Percentiles rank a stretch among this genome's conserved stretches.
Conservation (phyloP, 441 rosid species). For the Aleurites moluccanus region DNA sequence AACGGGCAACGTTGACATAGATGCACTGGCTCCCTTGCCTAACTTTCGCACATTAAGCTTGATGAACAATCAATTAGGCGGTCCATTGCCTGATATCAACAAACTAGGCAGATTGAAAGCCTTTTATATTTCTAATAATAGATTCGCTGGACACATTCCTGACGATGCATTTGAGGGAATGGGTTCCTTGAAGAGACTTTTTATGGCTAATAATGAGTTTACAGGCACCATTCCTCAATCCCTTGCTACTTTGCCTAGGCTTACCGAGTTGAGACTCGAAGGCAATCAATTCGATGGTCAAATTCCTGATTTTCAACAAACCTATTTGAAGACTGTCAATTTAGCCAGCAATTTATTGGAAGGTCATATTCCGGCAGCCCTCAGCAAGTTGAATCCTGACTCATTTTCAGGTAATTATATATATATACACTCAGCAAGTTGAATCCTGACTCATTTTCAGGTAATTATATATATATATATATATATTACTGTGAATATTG, state of each 20-base stretch:
- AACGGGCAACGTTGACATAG: slow-evolving; percentile 50
- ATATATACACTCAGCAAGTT: slow-evolving; percentile 37
- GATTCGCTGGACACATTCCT: slow-evolving; percentile 61
- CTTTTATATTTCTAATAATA: slow-evolving; percentile 66
- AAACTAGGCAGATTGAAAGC: slow-evolving; percentile 52
- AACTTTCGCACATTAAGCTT: slow-evolving; percentile 63
- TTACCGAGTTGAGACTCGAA: slow-evolving; percentile 62
- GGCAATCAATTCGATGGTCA: slow-evolving; percentile 62
- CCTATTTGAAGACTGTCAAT: slow-evolving; percentile 41
- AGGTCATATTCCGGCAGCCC: slow-evolving; percentile 73
- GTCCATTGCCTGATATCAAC: slow-evolving; percentile 61
- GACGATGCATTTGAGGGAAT: slow-evolving; percentile 63
- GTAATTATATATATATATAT: slow-evolving; percentile 33
- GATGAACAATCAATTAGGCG: slow-evolving; percentile 65
- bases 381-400: slow-evolving; percentile 45
- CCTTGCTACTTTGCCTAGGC: slow-evolving; percentile 49
- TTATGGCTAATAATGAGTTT: slow-evolving; percentile 62
- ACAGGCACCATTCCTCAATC: slow-evolving; percentile 60
- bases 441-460: slow-evolving; percentile 58
- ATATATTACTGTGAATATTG: no score
- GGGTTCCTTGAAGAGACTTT: slow-evolving; percentile 63
- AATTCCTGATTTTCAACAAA: slow-evolving; percentile 58
- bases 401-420: slow-evolving; percentile 60
- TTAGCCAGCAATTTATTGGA: slow-evolving; percentile 69
- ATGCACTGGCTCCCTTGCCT: slow-evolving; percentile 44